Conservation (phyloP, 768 basidiomycete genomes). For the Phlebiopsis flavidoalba region DNA sequence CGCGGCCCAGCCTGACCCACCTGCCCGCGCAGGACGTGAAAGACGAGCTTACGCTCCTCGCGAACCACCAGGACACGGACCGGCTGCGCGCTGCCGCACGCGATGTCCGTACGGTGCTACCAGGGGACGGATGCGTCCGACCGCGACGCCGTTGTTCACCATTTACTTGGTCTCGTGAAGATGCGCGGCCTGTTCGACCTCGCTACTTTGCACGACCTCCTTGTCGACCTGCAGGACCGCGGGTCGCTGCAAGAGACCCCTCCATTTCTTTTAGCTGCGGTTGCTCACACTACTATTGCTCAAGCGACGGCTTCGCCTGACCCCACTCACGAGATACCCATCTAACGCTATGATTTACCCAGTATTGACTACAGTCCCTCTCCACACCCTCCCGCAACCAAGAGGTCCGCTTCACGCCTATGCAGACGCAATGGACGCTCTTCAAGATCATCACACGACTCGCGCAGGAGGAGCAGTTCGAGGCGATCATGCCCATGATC, state of each 20-base stretch:
- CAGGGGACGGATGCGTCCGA: not conserved
- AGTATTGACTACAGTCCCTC: not conserved
- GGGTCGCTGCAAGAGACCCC: not conserved
- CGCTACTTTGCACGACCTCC: not conserved
- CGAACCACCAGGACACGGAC: not conserved
- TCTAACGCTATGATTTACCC: not conserved
- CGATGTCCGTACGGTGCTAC: not conserved
- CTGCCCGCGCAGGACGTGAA: not conserved
- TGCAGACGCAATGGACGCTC: conserved; percentile 26
- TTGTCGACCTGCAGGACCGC: not conserved
- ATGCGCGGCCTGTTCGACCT: not conserved
- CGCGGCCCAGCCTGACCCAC: not conserved
- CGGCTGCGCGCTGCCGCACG: not conserved
- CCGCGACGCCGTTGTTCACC: not conserved
- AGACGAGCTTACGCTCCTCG: not conserved
- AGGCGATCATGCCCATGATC: conserved; percentile 42
- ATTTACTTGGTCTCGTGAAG: not conserved
- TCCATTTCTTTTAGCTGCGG: not conserved
- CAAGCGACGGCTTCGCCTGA: not conserved
- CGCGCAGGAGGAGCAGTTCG: conserved; percentile 28
- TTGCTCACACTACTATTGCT: not conserved
- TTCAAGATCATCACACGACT: conserved; percentile 43
- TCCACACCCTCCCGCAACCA: not conserved
- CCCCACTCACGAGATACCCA: not conserved
- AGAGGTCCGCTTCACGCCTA: no score